Base-by-base conservation (phyloP, 768 basidiomycete species). In the Hypholoma fasciculare region DNA sequence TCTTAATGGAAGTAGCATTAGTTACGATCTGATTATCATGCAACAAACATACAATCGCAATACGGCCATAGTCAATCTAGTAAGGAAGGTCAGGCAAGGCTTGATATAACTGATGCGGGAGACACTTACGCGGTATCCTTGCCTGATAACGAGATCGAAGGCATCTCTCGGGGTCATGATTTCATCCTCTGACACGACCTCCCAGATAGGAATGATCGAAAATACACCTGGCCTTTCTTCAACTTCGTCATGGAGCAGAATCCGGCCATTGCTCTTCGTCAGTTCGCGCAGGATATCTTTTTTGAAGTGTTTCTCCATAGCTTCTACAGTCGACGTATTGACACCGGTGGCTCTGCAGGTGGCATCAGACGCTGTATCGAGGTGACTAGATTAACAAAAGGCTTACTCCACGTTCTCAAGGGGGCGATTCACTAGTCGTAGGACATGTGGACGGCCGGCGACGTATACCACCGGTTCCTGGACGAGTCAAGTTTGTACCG, bases 401-500 rank as follows among this genome's bases (percentile, higher is more conserved):
- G 70, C 87, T 74, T 74, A 96, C 91, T 98, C 90, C 53, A 99
- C 92, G 64, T 99, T 99, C 72, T 93, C 92, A 20, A 98, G 75
- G 0, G 97, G 97, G 47, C 86, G 85, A 67, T 92, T 87, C 5
- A 94, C 82, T 1, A 96, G 81, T 13, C 97, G 88, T 12, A 99
- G 77, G 11, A 98, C 96, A 68, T 97, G 95, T 1, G 94, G 92
- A 54, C 88, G 79, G 6, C 93, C 92, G 26, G 87, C 83, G 47
- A 97, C 82, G 66, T 95, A 97, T 44, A 98, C 79, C 3, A 98
- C 96, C 23, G 96, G 96, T 76, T 97, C 96, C 90, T 92, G 56
- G 13, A 30, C 7, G 27, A 7, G 65, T 7, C 23, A 56, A 26
- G 17, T 63, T 36, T 65, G 40, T 20, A 51, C 48, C 17, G 50